phyloP scores from a whole-genome alignment of 2,329 filamentous ascomycete genomes.

The Beauveria varroae region DNA sequence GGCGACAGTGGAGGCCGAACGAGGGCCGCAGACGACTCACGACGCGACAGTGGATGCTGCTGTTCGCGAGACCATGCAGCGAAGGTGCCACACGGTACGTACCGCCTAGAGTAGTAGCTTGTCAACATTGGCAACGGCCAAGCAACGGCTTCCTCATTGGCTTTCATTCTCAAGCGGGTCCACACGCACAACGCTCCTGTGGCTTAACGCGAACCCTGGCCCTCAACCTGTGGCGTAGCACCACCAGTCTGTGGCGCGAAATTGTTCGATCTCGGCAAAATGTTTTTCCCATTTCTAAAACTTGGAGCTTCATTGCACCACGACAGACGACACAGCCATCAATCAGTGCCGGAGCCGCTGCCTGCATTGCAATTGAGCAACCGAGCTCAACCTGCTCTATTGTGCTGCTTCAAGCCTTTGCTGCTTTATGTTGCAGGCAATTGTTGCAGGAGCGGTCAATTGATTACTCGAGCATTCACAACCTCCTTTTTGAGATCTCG shows the following conservation, averaged over 20 bases:
- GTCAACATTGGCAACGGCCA: conserved; percentile 49
- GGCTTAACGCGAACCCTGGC: conserved; percentile 20
- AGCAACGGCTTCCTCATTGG: conserved; percentile 48
- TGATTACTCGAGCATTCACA: not conserved
- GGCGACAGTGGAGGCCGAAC: conserved; percentile 12
- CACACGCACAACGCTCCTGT: conserved; percentile 17
- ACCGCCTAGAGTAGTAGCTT: conserved; percentile 16
- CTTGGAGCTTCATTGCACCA: conserved; percentile 12
- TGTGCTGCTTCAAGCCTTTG: not conserved
- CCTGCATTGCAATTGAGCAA: not conserved
- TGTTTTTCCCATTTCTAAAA: conserved; percentile 21
- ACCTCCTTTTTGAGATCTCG: not conserved
- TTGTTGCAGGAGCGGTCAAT: not conserved
- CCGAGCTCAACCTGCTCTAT: not conserved
- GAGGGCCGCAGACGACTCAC: conserved; percentile 12
- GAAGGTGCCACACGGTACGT: conserved; percentile 14
- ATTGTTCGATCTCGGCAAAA: conserved; percentile 17
- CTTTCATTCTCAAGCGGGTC: conserved; percentile 7
- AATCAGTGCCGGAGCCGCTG: not conserved
- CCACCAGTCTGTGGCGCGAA: not conserved
- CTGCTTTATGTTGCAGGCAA: not conserved
- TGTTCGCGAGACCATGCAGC: conserved; percentile 9
- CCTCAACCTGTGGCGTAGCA: conserved; percentile 2
- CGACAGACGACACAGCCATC: not conserved
- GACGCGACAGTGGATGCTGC: conserved; percentile 17